A percentile compares a stretch with the other conserved stretches of the same genome.
Conservation (phyloP, 176 grass and related monocot species). For the Themeda triandra region DNA sequence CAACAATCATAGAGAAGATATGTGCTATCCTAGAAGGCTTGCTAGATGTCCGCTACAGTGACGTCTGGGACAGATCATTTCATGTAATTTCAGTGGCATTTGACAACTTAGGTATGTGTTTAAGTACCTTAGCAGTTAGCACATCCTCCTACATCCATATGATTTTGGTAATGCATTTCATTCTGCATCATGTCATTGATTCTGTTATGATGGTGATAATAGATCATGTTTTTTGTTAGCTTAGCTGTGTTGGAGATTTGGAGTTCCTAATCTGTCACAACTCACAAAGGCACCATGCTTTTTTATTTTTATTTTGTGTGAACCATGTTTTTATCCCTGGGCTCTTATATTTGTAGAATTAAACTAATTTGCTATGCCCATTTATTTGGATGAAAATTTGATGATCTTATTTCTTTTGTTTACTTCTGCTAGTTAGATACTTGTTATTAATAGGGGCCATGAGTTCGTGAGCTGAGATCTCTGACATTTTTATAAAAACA, state of each 20-base stretch:
- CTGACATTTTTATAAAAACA: conserved; percentile 36
- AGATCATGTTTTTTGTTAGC: background rate
- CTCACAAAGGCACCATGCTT: background rate
- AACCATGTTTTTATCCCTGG: background rate
- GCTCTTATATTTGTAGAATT: background rate
- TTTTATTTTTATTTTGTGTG: no score
- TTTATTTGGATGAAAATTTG: background rate
- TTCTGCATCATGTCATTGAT: background rate
- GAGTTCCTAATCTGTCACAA: conserved; percentile 1
- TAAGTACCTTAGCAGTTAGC: conserved; percentile 6
- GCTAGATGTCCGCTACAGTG: conserved; percentile 62
- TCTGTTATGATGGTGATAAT: background rate
- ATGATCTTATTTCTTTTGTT: background rate
- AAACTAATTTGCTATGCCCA: background rate
- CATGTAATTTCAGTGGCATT: conserved; percentile 66
- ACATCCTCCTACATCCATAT: background rate
- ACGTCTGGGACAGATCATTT: conserved; percentile 92
- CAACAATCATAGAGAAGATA: conserved; percentile 87
- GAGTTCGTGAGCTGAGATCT: conserved; percentile 29
- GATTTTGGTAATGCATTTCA: background rate
- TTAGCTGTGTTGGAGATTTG: background rate
- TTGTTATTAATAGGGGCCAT: background rate
- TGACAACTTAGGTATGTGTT: conserved; percentile 61
- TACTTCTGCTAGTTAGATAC: background rate
- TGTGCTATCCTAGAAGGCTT: conserved; percentile 77